Conservation (phyloP, 495 filamentous ascomycete genomes). For the Neurospora discreta region DNA sequence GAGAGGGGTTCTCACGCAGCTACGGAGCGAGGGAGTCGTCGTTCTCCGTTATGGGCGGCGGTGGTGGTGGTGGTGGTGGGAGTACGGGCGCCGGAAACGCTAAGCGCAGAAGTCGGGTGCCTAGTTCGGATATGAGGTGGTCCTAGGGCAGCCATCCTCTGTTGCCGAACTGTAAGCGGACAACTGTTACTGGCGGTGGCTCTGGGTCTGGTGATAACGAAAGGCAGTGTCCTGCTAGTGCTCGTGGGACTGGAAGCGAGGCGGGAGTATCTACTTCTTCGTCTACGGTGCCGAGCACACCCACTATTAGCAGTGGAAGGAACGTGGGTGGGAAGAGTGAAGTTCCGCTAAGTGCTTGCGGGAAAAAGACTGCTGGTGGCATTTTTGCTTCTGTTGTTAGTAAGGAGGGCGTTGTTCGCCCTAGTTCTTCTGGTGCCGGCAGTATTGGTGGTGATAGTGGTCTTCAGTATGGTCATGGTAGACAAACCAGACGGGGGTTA, state of each 20-base stretch:
- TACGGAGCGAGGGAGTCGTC: not conserved
- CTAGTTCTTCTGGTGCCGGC: not conserved
- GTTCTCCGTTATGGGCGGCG: not conserved
- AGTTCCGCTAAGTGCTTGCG: not conserved
- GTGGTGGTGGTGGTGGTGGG: too few species aligned
- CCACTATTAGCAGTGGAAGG: not conserved
- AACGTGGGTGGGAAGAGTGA: not conserved
- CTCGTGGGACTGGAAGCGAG: not conserved
- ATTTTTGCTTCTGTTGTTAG: not conserved
- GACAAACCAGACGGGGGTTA: not conserved
- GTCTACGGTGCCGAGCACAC: not conserved
- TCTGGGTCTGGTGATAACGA: not conserved
- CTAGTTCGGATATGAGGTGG: constrained; percentile 22
- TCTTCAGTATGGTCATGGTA: not conserved
- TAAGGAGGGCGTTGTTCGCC: not conserved
- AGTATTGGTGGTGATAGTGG: not conserved
- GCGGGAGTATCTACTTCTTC: not conserved
- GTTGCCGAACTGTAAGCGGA: not conserved
- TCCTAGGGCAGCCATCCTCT: constrained; percentile 13
- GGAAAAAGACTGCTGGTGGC: not conserved
- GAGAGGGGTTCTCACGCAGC: not conserved
- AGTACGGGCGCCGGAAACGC: constrained; percentile 7
- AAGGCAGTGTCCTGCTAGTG: not conserved
- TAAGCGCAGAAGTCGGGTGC: constrained; percentile 14
- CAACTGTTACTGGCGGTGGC: not conserved